Percentiles rank a stretch among this genome's conserved stretches.
phyloP scores from a whole-genome alignment of 2,329 filamentous ascomycete genomes.

The Xylaria sp. region DNA sequence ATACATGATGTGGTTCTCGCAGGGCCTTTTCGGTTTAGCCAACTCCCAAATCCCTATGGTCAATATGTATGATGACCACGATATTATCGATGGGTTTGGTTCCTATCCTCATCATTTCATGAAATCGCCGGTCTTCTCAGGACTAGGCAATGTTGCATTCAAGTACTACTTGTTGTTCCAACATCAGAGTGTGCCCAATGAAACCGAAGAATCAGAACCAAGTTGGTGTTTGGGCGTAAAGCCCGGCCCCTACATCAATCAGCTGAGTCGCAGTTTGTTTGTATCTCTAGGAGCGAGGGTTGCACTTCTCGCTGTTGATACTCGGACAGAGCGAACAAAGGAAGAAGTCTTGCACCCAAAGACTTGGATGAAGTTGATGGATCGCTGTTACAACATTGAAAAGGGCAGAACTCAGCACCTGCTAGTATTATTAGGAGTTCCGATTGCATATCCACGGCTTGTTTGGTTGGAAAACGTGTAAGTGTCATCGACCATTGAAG shows the following conservation, averaged over 20 bases:
- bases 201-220: conserved; percentile 84
- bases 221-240: conserved; percentile 87
- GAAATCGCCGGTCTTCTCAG: conserved; percentile 87
- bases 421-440: conserved; percentile 85
- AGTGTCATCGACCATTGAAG: conserved; percentile 47
- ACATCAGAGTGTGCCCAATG: conserved; percentile 85
- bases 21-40: conserved; percentile 91
- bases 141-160: conserved; percentile 89
- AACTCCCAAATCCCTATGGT: conserved; percentile 97
- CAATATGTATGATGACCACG: conserved; percentile 97
- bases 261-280: conserved; percentile 86
- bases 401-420: conserved; percentile 90
- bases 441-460: conserved; percentile 81
- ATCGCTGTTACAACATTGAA: conserved; percentile 80
- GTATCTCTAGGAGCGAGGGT: conserved; percentile 83
- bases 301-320: conserved; percentile 87
- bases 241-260: conserved; percentile 89
- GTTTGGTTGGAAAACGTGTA: conserved; percentile 78
- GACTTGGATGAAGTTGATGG: conserved; percentile 88
- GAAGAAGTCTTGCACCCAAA: conserved; percentile 82
- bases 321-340: conserved; percentile 87
- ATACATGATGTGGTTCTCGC: conserved; percentile 96
- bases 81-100: conserved; percentile 90
- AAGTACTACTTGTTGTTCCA: conserved; percentile 99
- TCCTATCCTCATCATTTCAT: conserved; percentile 94